Conservation (phyloP, 2,329 filamentous ascomycete species). For the Verticillium nonalfalfae region DNA sequence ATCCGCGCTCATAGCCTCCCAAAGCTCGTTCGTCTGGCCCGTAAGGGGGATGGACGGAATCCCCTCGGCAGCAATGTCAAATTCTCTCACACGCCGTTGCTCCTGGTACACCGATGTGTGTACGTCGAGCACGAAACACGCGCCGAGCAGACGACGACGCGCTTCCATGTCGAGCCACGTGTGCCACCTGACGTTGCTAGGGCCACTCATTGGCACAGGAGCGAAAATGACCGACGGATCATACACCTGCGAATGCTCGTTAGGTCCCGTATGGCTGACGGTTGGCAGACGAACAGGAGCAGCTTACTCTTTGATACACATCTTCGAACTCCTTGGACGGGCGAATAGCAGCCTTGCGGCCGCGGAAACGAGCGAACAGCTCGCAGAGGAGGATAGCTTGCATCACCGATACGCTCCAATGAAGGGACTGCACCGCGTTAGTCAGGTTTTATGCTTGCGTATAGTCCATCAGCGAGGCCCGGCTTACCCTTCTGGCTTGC, state of each 20-base stretch:
- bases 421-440: slow-evolving; percentile 30
- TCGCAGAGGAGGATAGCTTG: slow-evolving; percentile 50
- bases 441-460: neutral
- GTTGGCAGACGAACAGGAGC: slow-evolving; percentile 6
- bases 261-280: slow-evolving; percentile 10
- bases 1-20: slow-evolving; percentile 38
- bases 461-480: neutral
- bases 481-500: slow-evolving; percentile 43
- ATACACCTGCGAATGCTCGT: slow-evolving; percentile 31
- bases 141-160: slow-evolving; percentile 45
- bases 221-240: slow-evolving; percentile 21
- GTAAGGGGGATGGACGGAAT: slow-evolving; percentile 39
- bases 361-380: slow-evolving; percentile 48
- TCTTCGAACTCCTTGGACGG: slow-evolving; percentile 43
- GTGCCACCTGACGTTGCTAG: slow-evolving; percentile 35
- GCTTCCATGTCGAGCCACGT: slow-evolving; percentile 47
- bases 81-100: slow-evolving; percentile 28
- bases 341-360: slow-evolving; percentile 38
- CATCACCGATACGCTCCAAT: slow-evolving; percentile 44
- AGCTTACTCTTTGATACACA: slow-evolving; percentile 49
- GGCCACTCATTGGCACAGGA: slow-evolving; percentile 12
- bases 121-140: slow-evolving; percentile 50
- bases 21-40: slow-evolving; percentile 35
- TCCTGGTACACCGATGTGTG: slow-evolving; percentile 51
- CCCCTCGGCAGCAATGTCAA: slow-evolving; percentile 27